Evolutionary conservation across 805 yeast genomes (phyloP).

Genomic region (Lipomyces sp.): DNA sequence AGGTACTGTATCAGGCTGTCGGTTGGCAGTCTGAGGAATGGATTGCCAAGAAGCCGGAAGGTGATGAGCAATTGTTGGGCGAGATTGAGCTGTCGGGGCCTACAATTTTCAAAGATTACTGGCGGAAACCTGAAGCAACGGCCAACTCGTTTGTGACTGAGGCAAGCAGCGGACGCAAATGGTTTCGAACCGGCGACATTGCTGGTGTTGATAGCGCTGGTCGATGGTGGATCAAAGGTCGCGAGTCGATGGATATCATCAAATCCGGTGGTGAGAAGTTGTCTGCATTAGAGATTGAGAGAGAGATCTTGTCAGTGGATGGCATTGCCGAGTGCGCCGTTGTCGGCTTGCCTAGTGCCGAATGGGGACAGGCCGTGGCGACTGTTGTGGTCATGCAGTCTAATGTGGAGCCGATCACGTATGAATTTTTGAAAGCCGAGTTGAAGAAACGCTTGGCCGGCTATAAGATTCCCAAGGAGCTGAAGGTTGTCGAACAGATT

Average conservation of each 20-base stretch:
- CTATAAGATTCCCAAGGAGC: slow-evolving; percentile 44
- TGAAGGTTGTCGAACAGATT: slow-evolving; percentile 42
- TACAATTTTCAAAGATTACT: slow-evolving; percentile 58
- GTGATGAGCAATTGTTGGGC: slow-evolving; percentile 46
- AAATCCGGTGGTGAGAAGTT: slow-evolving; percentile 47
- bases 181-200: slow-evolving; percentile 66
- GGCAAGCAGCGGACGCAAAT: slow-evolving; percentile 41
- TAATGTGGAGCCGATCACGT: slow-evolving; percentile 29
- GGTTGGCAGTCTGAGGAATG: slow-evolving; percentile 37
- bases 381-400: slow-evolving; percentile 40
- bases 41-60: slow-evolving; percentile 32
- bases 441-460: slow-evolving; percentile 41
- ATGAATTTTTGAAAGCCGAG: slow-evolving; percentile 39
- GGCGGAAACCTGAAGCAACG: slow-evolving; percentile 56
- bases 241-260: slow-evolving; percentile 48
- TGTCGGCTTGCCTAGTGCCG: slow-evolving; percentile 43
- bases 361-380: slow-evolving; percentile 47
- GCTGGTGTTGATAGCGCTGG: slow-evolving; percentile 54
- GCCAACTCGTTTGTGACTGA: slow-evolving; percentile 52
- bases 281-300: slow-evolving; percentile 46
- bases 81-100: slow-evolving; percentile 61
- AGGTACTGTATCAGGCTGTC: slow-evolving; percentile 33
- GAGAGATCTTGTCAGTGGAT: slow-evolving; percentile 44
- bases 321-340: slow-evolving; percentile 44
- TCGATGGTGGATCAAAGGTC: slow-evolving; percentile 52